Conservation (phyloP, 2,329 filamentous ascomycete genomes). For the Colletotrichum theobromicola region DNA sequence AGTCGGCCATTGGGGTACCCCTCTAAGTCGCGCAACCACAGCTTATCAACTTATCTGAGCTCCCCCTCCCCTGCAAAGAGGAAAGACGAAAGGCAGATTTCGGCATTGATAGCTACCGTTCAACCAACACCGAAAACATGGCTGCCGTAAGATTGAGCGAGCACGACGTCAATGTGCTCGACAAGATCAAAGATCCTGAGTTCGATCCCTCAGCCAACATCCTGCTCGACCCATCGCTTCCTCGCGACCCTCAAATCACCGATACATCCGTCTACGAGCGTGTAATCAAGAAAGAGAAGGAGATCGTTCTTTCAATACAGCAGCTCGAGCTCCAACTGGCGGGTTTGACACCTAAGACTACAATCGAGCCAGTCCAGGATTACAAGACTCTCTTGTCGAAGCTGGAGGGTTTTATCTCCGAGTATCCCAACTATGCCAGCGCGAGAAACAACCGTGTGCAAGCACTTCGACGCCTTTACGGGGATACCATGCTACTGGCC, state of each 20-base stretch:
- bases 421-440: conserved; percentile 71
- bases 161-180: conserved; percentile 66
- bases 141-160: conserved; percentile 54
- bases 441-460: conserved; percentile 79
- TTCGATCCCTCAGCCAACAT: conserved; percentile 60
- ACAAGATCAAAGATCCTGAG: conserved; percentile 72
- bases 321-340: conserved; percentile 58
- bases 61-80: neutral
- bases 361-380: conserved; percentile 42
- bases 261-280: conserved; percentile 55
- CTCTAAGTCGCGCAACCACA: neutral
- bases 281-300: conserved; percentile 55
- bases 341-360: conserved; percentile 40
- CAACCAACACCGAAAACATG: conserved; percentile 40
- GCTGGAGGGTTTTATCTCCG: conserved; percentile 61
- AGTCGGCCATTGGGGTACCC: neutral
- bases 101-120: neutral
- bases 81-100: neutral
- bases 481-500: conserved; percentile 60
- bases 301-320: conserved; percentile 61
- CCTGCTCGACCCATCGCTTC: conserved; percentile 58
- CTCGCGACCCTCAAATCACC: conserved; percentile 62
- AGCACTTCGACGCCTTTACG: conserved; percentile 64
- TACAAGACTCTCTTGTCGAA: conserved; percentile 53
- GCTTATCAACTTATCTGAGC: neutral